Percentiles rank a stretch among this genome's conserved stretches.
These are phyloP conservation scores for Trypanosoma lewisi DNA, from an alignment of 208 protist genomes.

Conservation along the genomic window DNA sequence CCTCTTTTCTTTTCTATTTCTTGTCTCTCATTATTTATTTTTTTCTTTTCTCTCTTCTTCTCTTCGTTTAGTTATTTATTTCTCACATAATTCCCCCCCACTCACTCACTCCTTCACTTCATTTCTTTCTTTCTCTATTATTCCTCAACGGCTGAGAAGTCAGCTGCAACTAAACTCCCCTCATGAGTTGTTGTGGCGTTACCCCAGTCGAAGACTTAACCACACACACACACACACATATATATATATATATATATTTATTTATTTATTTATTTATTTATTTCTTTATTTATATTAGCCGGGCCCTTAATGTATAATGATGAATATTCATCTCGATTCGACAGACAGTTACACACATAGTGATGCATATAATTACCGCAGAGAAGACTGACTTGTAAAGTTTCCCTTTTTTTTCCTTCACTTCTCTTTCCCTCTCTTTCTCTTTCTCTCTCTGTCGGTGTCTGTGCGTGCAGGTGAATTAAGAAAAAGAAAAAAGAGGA, in stretches of 20 bases:
- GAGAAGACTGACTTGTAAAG: conserved; percentile 24
- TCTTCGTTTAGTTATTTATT: too few relatives aligned
- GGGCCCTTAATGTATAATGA: conserved; percentile 14
- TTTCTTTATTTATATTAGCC: too few relatives aligned
- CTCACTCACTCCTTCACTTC: not conserved
- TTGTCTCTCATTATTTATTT: too few relatives aligned
- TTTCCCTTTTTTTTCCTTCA: not conserved
- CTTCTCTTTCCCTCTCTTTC: conserved; percentile 12
- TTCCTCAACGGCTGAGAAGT: conserved; percentile 16
- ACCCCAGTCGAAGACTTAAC: conserved; percentile 23
- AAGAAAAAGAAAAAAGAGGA: not conserved
- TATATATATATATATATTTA: not conserved
- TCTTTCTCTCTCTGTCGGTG: not conserved
- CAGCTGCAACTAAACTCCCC: conserved; percentile 20
- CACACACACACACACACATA: not conserved
- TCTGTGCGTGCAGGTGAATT: not conserved
- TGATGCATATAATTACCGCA: conserved; percentile 18
- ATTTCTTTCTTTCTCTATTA: not conserved
- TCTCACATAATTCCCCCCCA: too few relatives aligned
- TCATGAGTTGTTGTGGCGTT: conserved; percentile 24
- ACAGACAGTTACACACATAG: conserved; percentile 8
- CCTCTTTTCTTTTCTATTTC: too few relatives aligned
- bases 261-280: not conserved
- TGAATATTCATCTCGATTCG: conserved; percentile 22
- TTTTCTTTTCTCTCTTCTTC: too few relatives aligned